A percentile compares a stretch with the other conserved stretches of the same genome.
Evolutionary conservation across 129 eudicot genomes (phyloP).

Genomic region (Flaveria bidentis): DNA sequence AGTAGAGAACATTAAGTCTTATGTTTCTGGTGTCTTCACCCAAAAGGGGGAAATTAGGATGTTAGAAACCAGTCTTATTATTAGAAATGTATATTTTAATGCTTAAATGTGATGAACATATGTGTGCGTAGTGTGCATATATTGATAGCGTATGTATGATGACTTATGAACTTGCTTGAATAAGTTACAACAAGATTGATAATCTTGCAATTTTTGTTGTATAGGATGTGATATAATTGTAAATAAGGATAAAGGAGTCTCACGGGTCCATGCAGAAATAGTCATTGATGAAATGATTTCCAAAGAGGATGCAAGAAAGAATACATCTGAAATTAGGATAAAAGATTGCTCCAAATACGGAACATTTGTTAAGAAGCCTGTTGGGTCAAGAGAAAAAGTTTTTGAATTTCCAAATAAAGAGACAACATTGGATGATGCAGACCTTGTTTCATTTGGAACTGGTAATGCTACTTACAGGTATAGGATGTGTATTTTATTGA

Average conservation of each 20-base stretch:
- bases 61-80: background rate
- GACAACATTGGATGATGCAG: slow-evolving; percentile 60
- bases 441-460: slow-evolving; percentile 86
- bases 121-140: background rate
- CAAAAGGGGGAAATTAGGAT: background rate
- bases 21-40: background rate
- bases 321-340: slow-evolving; percentile 60
- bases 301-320: slow-evolving; percentile 46
- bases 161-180: slow-evolving; percentile 20
- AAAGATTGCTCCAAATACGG: slow-evolving; percentile 95
- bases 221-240: slow-evolving; percentile 85
- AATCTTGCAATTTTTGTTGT: slow-evolving; percentile 19
- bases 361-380: slow-evolving; percentile 54
- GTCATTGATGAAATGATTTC: slow-evolving; percentile 64
- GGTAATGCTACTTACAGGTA: slow-evolving; percentile 96
- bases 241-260: slow-evolving; percentile 92
- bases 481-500: slow-evolving; percentile 10
- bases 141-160: background rate
- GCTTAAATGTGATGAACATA: background rate
- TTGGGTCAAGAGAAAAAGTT: slow-evolving; percentile 61
- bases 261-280: slow-evolving; percentile 88
- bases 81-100: background rate
- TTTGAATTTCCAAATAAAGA: slow-evolving; percentile 79
- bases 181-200: background rate
- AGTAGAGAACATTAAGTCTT: background rate